Percentiles rank a stretch among this genome's conserved stretches.
Conservation (phyloP, 176 grass and related monocot genomes). For the Otatea glauca region DNA sequence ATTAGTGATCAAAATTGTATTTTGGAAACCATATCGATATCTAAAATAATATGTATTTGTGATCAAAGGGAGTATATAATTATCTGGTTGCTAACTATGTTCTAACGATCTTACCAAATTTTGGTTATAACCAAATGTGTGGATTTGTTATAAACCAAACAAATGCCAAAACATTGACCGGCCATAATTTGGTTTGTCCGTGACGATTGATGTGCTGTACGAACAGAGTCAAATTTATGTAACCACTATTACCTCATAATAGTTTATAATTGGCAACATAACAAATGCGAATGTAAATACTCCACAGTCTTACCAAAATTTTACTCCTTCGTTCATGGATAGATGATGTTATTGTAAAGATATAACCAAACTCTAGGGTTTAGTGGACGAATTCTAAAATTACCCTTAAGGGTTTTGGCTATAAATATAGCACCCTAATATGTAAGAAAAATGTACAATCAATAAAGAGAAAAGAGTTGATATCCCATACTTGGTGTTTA, state of each 20-base stretch:
- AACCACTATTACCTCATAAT: neutral
- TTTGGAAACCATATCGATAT: too few relatives aligned
- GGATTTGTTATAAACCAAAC: neutral
- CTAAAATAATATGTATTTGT: too few relatives aligned
- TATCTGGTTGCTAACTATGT: slow-evolving; percentile 16
- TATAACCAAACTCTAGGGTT: too few relatives aligned
- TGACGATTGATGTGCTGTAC: neutral
- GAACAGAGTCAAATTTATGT: neutral
- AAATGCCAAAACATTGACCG: neutral
- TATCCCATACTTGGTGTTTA: too few relatives aligned
- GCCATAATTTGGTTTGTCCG: neutral
- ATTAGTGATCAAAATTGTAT: too few relatives aligned
- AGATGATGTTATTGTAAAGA: too few relatives aligned
- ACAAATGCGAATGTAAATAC: neutral
- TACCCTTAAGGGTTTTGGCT: too few relatives aligned
- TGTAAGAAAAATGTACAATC: too few relatives aligned
- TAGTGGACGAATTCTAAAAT: too few relatives aligned
- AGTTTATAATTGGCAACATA: neutral
- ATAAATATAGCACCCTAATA: too few relatives aligned
- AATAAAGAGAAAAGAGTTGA: too few relatives aligned
- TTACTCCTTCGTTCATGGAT: neutral
- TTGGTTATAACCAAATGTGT: neutral
- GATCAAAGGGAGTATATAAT: neutral
- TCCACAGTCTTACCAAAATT: neutral
- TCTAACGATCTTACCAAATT: too few relatives aligned